These are phyloP conservation scores for Aspergillus olivimuriae DNA, from an alignment of 495 filamentous ascomycete species.

Conservation along the genomic window DNA sequence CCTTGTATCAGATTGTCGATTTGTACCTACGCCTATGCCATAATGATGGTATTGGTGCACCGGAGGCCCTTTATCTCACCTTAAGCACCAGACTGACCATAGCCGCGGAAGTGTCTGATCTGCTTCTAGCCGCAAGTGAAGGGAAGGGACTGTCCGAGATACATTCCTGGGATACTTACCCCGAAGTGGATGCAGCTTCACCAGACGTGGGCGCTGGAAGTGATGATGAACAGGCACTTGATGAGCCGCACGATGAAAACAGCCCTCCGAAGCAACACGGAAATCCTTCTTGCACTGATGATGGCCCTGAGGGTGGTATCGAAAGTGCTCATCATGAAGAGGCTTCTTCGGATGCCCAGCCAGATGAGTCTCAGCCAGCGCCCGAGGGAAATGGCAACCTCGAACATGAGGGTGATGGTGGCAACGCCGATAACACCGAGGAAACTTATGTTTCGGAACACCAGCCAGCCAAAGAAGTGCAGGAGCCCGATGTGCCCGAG, in stretches of 20 bases:
- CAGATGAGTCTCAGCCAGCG: constrained; percentile 2
- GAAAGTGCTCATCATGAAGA: constrained; percentile 1
- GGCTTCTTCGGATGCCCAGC: constrained; percentile 3
- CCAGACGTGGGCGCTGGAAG: constrained; percentile 13
- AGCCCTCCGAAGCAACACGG: not conserved
- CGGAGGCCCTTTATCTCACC: constrained; percentile 50
- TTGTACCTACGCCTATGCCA: constrained; percentile 50
- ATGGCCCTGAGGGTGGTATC: too few species aligned
- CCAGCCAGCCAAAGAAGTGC: constrained; percentile 1
- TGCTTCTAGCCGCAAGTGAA: constrained; percentile 45
- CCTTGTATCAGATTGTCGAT: constrained; percentile 52
- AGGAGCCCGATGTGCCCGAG: constrained; percentile 1
- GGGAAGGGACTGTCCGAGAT: constrained; percentile 56
- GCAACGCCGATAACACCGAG: too few species aligned
- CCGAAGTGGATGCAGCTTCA: constrained; percentile 20
- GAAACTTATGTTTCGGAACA: not conserved
- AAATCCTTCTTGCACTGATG: not conserved
- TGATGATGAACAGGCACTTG: constrained; percentile 5
- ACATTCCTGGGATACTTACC: constrained; percentile 31
- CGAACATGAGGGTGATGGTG: not conserved
- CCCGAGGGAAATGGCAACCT: constrained; percentile 1
- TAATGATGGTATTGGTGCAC: constrained; percentile 51
- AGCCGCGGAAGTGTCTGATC: constrained; percentile 40
- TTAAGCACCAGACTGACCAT: constrained; percentile 40
- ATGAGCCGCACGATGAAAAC: constrained; percentile 10